Evolutionary conservation across 805 yeast genomes (phyloP).

Genomic region (Metschnikowia amazonensis): DNA sequence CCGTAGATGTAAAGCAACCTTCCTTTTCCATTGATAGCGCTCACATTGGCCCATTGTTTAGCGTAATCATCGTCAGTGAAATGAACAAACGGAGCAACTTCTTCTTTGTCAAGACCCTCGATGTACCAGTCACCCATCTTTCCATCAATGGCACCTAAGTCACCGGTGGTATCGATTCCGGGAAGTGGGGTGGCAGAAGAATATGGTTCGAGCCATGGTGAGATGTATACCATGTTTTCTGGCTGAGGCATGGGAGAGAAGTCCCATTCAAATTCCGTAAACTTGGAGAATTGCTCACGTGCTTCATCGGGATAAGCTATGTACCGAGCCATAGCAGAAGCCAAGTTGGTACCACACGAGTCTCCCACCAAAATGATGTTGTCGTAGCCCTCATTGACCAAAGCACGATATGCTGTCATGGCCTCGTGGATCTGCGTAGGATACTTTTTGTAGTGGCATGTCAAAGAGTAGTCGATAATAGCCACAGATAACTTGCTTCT

Average conservation of each 20-base stretch:
- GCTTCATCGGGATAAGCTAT: constrained; percentile 33
- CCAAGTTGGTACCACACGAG: constrained; percentile 15
- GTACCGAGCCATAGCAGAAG: constrained; percentile 15
- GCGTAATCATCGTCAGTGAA: constrained; percentile 24
- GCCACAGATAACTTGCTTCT: constrained; percentile 19
- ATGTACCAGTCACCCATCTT: constrained; percentile 31
- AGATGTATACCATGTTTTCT: constrained; percentile 23
- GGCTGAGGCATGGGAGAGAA: constrained; percentile 26
- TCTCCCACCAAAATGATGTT: constrained; percentile 16
- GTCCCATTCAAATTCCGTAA: constrained; percentile 20
- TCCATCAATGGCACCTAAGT: constrained; percentile 28
- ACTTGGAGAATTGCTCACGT: constrained; percentile 20
- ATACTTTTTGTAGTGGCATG: constrained; percentile 19
- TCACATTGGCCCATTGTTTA: constrained; percentile 26
- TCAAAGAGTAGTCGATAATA: constrained; percentile 24
- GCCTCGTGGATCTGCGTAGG: constrained; percentile 27
- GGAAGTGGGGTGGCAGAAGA: constrained; percentile 23
- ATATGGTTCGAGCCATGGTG: constrained; percentile 38
- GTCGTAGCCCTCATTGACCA: constrained; percentile 12
- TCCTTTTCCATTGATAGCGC: constrained; percentile 21
- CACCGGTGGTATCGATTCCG: constrained; percentile 27
- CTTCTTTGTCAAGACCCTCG: constrained; percentile 19
- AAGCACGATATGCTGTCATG: constrained; percentile 15
- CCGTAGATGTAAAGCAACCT: constrained; percentile 27
- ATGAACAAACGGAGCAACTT: constrained; percentile 19